phyloP scores from a whole-genome alignment of 352 stramenopile genomes.

The Saprolegnia diclina region DNA sequence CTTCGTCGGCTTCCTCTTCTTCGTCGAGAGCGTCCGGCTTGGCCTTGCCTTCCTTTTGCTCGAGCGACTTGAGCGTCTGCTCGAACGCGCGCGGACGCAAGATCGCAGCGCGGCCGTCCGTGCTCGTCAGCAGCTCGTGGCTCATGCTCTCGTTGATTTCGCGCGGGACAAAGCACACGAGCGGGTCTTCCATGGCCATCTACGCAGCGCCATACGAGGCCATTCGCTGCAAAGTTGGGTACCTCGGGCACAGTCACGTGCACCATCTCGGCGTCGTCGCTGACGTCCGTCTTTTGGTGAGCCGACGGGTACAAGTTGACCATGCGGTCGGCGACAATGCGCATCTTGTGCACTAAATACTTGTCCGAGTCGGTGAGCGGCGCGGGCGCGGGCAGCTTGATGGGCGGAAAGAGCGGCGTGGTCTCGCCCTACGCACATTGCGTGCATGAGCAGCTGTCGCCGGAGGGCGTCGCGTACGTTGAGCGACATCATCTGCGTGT shows the following conservation, averaged over 20 bases:
- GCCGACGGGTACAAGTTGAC: conserved; percentile 17
- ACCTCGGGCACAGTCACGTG: conserved; percentile 26
- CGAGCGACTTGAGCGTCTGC: conserved; percentile 24
- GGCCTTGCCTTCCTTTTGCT: conserved; percentile 23
- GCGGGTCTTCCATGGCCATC: conserved; percentile 16
- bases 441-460: neutral
- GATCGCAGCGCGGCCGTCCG: neutral
- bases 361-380: conserved; percentile 25
- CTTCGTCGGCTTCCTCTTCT: conserved; percentile 23
- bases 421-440: conserved; percentile 16
- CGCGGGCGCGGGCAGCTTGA: conserved; percentile 23
- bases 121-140: conserved; percentile 3
- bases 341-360: conserved; percentile 28
- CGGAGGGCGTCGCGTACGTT: neutral
- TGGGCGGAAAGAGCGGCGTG: conserved; percentile 16
- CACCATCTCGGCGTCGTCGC: conserved; percentile 12
- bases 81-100: conserved; percentile 22
- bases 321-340: conserved; percentile 24
- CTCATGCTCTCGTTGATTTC: conserved; percentile 28
- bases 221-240: neutral
- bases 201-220: neutral
- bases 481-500: conserved; percentile 23
- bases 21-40: conserved; percentile 3
- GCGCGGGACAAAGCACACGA: conserved; percentile 17
- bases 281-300: conserved; percentile 1